Percentiles rank a stretch among this genome's conserved stretches.
These are phyloP conservation scores for Eucommia ulmoides DNA, from an alignment of 257 asterid species.

Conservation along the genomic window DNA sequence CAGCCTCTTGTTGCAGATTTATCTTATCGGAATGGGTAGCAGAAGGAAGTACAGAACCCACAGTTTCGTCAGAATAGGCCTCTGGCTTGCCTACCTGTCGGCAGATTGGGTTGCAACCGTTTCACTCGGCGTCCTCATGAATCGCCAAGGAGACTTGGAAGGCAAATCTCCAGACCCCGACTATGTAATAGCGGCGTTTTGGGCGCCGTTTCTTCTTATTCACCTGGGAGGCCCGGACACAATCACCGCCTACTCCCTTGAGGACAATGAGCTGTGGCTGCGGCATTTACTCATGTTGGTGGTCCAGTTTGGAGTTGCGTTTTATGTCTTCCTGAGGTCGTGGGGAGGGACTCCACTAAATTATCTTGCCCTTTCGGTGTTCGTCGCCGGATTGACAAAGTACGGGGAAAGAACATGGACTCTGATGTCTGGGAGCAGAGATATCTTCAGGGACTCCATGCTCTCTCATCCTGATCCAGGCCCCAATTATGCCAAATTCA, in stretches of 20 bases:
- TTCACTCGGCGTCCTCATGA: conserved; percentile 26
- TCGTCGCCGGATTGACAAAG: conserved; percentile 27
- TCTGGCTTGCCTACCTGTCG: conserved; percentile 37
- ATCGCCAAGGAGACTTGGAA: conserved; percentile 12
- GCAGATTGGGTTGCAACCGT: conserved; percentile 38
- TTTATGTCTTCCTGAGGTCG: conserved; percentile 23
- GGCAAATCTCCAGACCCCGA: too few species aligned
- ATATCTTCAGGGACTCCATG: conserved; percentile 23
- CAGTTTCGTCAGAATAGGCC: conserved; percentile 23
- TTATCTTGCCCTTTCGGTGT: conserved; percentile 6
- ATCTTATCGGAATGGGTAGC: conserved; percentile 22
- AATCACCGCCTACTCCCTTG: conserved; percentile 45
- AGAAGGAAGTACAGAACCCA: conserved; percentile 26
- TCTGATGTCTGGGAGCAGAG: conserved; percentile 22
- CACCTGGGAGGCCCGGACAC: conserved; percentile 59
- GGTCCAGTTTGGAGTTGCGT: conserved; percentile 26
- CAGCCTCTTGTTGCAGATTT: conserved; percentile 31
- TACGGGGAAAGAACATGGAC: conserved; percentile 27
- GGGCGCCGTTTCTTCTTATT: conserved; percentile 43
- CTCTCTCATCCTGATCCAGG: conserved; percentile 38
- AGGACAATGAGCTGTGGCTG: conserved; percentile 48
- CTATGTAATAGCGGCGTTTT: conserved; percentile 30
- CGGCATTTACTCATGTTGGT: conserved; percentile 32
- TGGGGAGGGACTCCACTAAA: conserved; percentile 27
- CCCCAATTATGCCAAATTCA: conserved; percentile 37